Percentiles rank a stretch among this genome's conserved stretches.
Conservation (phyloP, 2,329 filamentous ascomycete species). For the Ceratocystis alfenasii region DNA sequence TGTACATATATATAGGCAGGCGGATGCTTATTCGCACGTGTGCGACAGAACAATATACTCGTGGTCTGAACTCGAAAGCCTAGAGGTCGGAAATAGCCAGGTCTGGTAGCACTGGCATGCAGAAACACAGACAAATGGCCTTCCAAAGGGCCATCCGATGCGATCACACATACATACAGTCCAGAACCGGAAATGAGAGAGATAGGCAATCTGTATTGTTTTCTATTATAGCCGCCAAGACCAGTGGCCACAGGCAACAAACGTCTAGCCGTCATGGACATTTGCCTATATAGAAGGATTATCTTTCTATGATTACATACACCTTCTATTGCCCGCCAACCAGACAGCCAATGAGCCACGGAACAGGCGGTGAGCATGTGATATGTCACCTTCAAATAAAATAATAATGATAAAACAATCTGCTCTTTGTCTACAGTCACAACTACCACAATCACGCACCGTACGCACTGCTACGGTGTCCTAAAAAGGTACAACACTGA, state of each 20-base stretch:
- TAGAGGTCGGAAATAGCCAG: not conserved
- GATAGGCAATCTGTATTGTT: not conserved
- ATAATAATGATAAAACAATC: not conserved
- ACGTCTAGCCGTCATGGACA: not conserved
- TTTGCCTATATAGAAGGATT: not conserved
- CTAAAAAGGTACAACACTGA: not conserved
- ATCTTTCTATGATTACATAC: not conserved
- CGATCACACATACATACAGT: not conserved
- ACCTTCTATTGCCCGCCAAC: not conserved
- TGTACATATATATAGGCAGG: not conserved
- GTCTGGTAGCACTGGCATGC: not conserved
- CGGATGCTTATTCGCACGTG: not conserved
- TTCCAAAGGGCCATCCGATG: not conserved
- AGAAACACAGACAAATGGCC: not conserved
- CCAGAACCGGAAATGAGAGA: not conserved
- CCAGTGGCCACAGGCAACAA: not conserved
- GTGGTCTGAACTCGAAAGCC: not conserved
- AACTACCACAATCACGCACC: not conserved
- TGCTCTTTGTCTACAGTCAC: not conserved
- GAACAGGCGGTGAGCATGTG: slow-evolving; percentile 11
- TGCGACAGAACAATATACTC: not conserved
- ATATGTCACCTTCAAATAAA: not conserved
- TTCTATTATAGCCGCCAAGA: not conserved
- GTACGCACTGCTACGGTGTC: not conserved
- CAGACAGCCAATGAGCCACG: not conserved